Evolutionary conservation across 208 protist species (phyloP).

Genomic region (Leishmania guyanensis): DNA sequence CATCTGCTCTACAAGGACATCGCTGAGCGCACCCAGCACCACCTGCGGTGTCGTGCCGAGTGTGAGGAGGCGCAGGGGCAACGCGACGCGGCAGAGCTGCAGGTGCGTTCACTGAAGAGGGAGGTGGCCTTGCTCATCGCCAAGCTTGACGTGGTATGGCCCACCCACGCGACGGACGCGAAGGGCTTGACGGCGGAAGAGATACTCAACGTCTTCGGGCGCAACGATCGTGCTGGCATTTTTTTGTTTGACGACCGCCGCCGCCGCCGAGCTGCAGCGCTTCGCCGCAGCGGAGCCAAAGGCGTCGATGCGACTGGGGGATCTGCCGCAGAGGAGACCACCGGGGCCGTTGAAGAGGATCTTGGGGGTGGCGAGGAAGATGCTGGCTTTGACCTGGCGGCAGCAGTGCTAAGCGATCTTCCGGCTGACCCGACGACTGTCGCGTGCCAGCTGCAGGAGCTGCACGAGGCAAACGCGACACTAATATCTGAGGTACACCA

Average conservation of each 20-base stretch:
- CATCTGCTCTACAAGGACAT: slow-evolving; percentile 90
- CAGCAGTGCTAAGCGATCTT: slow-evolving; percentile 20
- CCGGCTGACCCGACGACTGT: slow-evolving; percentile 37
- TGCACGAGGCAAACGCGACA: slow-evolving; percentile 79
- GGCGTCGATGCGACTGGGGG: neutral
- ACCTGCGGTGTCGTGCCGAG: slow-evolving; percentile 80
- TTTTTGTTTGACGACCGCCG: slow-evolving; percentile 34
- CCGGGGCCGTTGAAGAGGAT: neutral
- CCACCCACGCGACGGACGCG: slow-evolving; percentile 72
- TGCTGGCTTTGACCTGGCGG: slow-evolving; percentile 24
- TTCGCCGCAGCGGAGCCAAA: neutral
- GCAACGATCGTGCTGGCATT: slow-evolving; percentile 29
- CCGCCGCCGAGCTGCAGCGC: slow-evolving; percentile 13
- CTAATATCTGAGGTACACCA: slow-evolving; percentile 76
- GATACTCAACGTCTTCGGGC: slow-evolving; percentile 60
- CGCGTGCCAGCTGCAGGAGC: slow-evolving; percentile 68
- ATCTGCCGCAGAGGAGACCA: neutral
- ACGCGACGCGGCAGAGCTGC: slow-evolving; percentile 56
- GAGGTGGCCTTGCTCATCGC: slow-evolving; percentile 62
- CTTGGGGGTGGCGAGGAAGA: slow-evolving; percentile 10
- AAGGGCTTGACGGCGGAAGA: slow-evolving; percentile 61
- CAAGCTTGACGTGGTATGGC: slow-evolving; percentile 88
- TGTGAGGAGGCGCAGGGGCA: slow-evolving; percentile 83
- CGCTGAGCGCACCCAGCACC: slow-evolving; percentile 68
- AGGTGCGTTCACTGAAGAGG: slow-evolving; percentile 40